phyloP scores from a whole-genome alignment of 441 rosid genomes.

The Breynia disticha region DNA sequence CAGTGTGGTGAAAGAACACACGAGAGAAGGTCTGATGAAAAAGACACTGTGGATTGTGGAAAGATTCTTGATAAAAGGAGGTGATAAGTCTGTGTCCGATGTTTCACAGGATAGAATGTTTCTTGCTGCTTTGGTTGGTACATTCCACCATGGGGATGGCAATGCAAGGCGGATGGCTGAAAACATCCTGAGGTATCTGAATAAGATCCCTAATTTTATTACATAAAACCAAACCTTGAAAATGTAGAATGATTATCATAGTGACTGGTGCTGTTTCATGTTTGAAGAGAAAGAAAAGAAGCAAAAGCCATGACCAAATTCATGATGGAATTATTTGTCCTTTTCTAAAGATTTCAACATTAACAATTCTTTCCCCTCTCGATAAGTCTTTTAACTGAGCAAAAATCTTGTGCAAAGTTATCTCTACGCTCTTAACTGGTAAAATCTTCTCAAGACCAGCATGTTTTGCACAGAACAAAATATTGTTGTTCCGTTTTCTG shows the following conservation, averaged over 20 bases:
- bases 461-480: too few relatives aligned
- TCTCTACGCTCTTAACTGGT: too few relatives aligned
- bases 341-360: too few relatives aligned
- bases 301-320: too few relatives aligned
- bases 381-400: too few relatives aligned
- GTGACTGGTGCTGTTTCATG: too few relatives aligned
- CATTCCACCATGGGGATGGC: slow-evolving; percentile 71
- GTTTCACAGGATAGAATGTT: slow-evolving; percentile 69
- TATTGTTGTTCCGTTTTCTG: too few relatives aligned
- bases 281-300: too few relatives aligned
- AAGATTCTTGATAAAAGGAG: slow-evolving; percentile 63
- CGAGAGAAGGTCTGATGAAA: slow-evolving; percentile 56
- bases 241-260: neutral
- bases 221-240: slow-evolving; percentile 25
- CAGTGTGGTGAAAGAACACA: slow-evolving; percentile 63
- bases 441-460: too few relatives aligned
- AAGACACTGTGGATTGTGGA: slow-evolving; percentile 87
- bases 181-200: slow-evolving; percentile 62
- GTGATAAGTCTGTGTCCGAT: slow-evolving; percentile 37
- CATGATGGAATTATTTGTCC: too few relatives aligned
- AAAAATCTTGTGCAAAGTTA: too few relatives aligned
- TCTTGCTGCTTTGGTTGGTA: slow-evolving; percentile 57
- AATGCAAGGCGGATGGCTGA: slow-evolving; percentile 79
- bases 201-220: slow-evolving; percentile 55
- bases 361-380: too few relatives aligned